Percentiles rank a stretch among this genome's conserved stretches.
These are phyloP conservation scores for Apiotrichum sp. DNA, from an alignment of 1,284 basidiomycete species.

Conservation along the genomic window DNA sequence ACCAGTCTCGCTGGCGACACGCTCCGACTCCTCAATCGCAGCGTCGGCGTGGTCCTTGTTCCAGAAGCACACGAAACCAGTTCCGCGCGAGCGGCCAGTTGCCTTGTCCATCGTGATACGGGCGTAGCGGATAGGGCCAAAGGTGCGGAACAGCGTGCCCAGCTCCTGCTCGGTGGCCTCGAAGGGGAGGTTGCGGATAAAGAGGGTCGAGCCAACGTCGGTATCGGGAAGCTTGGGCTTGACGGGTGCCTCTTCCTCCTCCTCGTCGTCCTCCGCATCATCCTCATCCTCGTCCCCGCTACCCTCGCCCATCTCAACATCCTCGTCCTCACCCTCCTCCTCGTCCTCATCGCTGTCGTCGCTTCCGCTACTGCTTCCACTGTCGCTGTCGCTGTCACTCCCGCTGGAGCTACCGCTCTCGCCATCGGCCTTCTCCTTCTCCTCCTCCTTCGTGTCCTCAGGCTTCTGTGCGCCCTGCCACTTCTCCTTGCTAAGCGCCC, in stretches of 20 bases:
- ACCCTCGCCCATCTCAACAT: conserved; percentile 49
- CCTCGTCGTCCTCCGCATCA: conserved; percentile 46
- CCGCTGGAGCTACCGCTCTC: conserved; percentile 34
- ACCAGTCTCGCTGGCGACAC: conserved; percentile 58
- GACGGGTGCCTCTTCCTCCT: conserved; percentile 54
- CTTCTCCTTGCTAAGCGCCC: conserved; percentile 89
- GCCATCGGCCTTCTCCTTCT: conserved; percentile 54
- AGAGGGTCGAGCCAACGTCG: conserved; percentile 83
- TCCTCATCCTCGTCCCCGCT: conserved; percentile 44
- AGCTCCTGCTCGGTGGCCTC: conserved; percentile 86
- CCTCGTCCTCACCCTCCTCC: conserved; percentile 23
- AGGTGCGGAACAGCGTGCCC: conserved; percentile 76
- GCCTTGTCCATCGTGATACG: conserved; percentile 80
- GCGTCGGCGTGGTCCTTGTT: conserved; percentile 83
- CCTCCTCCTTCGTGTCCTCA: conserved; percentile 46
- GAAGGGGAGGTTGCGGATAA: conserved; percentile 91
- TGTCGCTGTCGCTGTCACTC: conserved; percentile 27
- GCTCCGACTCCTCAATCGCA: conserved; percentile 72
- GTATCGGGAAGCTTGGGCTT: conserved; percentile 71
- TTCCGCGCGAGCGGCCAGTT: conserved; percentile 82
- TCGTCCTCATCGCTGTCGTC: conserved; percentile 28
- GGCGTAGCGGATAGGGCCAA: conserved; percentile 89
- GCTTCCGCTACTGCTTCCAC: conserved; percentile 15
- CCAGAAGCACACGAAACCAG: conserved; percentile 98
- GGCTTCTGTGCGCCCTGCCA: conserved; percentile 66